These are phyloP conservation scores for Botrytis fabae DNA, from an alignment of 2,329 filamentous ascomycete species.

Conservation along the genomic window DNA sequence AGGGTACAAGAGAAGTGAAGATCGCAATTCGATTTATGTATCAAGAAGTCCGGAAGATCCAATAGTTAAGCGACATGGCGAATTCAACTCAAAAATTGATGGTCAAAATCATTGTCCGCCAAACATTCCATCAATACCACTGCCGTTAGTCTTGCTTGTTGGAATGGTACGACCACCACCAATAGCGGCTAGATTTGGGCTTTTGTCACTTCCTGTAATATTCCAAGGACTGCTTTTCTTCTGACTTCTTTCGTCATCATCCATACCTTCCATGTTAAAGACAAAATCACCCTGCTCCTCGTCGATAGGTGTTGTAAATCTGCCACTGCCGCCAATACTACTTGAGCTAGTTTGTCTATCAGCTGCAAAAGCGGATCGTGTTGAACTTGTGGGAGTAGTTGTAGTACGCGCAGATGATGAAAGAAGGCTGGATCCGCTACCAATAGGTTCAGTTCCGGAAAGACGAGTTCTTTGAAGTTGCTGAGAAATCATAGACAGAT, in stretches of 20 bases:
- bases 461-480: constrained; percentile 62
- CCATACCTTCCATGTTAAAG: constrained; percentile 68
- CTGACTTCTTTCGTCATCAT: constrained; percentile 55
- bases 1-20: constrained; percentile 14
- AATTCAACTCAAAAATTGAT: background rate
- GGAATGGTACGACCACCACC: constrained; percentile 27
- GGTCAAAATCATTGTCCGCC: constrained; percentile 23
- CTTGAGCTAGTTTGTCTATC: constrained; percentile 62
- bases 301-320: constrained; percentile 65
- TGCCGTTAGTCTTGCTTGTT: constrained; percentile 14
- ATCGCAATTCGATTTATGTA: constrained; percentile 5
- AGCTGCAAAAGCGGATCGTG: constrained; percentile 45
- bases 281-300: constrained; percentile 65
- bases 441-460: constrained; percentile 44
- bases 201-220: constrained; percentile 31
- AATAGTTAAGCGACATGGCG: background rate
- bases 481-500: constrained; percentile 60
- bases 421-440: constrained; percentile 52
- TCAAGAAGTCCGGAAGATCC: constrained; percentile 7
- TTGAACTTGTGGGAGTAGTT: constrained; percentile 44
- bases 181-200: constrained; percentile 32
- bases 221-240: constrained; percentile 40
- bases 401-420: constrained; percentile 46
- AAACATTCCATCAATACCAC: constrained; percentile 31
- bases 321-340: constrained; percentile 51